These are phyloP conservation scores for Suillus hirtellus DNA, from an alignment of 768 basidiomycete genomes.

Conservation along the genomic window DNA sequence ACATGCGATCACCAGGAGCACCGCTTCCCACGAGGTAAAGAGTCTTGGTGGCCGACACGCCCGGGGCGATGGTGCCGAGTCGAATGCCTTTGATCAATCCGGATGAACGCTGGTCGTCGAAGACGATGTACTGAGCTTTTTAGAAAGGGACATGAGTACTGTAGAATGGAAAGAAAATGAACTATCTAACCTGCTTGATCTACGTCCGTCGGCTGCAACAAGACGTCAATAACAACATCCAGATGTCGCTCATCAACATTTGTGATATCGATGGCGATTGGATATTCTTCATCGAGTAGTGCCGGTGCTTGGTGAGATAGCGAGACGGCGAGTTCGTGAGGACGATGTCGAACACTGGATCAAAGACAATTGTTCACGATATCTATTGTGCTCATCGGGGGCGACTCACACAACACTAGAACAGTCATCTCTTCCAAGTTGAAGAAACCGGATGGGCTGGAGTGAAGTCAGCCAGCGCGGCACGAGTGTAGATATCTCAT, in stretches of 20 bases:
- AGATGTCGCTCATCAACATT: conserved; percentile 74
- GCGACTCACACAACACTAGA: conserved; percentile 49
- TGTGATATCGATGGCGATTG: conserved; percentile 65
- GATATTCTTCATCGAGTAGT: conserved; percentile 79
- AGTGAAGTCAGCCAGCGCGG: conserved; percentile 62
- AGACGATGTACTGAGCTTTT: conserved; percentile 58
- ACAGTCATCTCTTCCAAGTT: conserved; percentile 47
- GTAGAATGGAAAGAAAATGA: background rate
- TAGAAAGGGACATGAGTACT: background rate
- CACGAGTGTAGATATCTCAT: conserved; percentile 29
- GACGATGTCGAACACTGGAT: conserved; percentile 59
- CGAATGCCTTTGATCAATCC: conserved; percentile 73
- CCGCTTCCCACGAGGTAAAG: conserved; percentile 64
- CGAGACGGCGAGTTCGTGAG: conserved; percentile 56
- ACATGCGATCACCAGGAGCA: conserved; percentile 63
- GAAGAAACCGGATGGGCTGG: conserved; percentile 53
- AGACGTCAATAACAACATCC: conserved; percentile 67
- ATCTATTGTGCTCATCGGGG: background rate
- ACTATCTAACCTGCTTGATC: conserved; percentile 62
- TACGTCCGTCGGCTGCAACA: conserved; percentile 79
- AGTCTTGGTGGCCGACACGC: conserved; percentile 57
- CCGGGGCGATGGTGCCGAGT: conserved; percentile 64
- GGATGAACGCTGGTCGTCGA: conserved; percentile 65
- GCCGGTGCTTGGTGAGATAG: conserved; percentile 67
- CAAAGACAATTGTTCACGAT: conserved; percentile 10